phyloP scores from a whole-genome alignment of 192 early-diverging fungal genomes.

The Coemansia sp. region DNA sequence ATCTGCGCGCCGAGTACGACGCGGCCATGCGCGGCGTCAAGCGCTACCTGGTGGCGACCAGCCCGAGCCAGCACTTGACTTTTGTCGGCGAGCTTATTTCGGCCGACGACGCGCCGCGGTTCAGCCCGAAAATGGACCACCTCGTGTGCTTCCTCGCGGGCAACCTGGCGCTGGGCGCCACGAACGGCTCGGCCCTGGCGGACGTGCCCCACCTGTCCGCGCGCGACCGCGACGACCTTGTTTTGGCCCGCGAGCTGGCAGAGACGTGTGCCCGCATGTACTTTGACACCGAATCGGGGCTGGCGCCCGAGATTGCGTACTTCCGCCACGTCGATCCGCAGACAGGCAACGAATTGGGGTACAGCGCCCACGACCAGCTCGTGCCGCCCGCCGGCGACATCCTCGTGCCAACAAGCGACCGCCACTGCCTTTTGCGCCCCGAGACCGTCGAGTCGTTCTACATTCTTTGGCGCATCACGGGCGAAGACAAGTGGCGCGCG shows the following conservation, averaged over 20 bases:
- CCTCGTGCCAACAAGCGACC: constrained; percentile 14
- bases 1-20: constrained; percentile 69
- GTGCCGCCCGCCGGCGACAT: constrained; percentile 37
- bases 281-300: constrained; percentile 68
- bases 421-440: constrained; percentile 68
- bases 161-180: constrained; percentile 47
- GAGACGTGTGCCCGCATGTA: constrained; percentile 85
- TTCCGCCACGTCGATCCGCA: constrained; percentile 4
- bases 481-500: constrained; percentile 71
- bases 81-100: constrained; percentile 42
- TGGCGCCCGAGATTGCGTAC: constrained; percentile 59
- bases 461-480: constrained; percentile 79
- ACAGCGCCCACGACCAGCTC: too few species aligned
- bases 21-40: constrained; percentile 49
- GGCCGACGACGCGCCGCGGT: constrained; percentile 45
- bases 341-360: constrained; percentile 2
- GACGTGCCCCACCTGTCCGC: not conserved
- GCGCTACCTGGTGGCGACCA: constrained; percentile 23
- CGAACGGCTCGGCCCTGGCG: constrained; percentile 17
- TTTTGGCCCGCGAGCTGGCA: constrained; percentile 76
- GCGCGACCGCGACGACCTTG: constrained; percentile 61
- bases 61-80: constrained; percentile 21
- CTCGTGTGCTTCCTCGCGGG: constrained; percentile 85
- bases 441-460: constrained; percentile 91
- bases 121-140: constrained; percentile 80